Percentiles rank a stretch among this genome's conserved stretches.
These are phyloP conservation scores for Sphenostylis stenocarpa DNA, from an alignment of 306 rosid species.

Conservation along the genomic window DNA sequence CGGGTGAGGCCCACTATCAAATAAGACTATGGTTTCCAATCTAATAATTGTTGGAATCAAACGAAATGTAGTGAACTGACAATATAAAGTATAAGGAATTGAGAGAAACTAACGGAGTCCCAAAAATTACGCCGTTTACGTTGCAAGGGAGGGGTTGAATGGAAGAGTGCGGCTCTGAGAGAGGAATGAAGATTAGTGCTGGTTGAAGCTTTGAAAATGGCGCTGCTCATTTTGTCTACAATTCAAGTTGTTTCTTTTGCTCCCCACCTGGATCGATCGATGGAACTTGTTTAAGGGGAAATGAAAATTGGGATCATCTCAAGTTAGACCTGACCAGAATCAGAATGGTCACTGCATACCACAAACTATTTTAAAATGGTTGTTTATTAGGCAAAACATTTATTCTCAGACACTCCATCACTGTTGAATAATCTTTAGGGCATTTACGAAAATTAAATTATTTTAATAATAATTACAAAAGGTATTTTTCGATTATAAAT, in stretches of 20 bases:
- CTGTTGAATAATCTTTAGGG: background rate
- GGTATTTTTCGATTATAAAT: too few relatives aligned
- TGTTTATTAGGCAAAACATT: background rate
- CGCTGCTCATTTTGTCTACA: conserved; percentile 51
- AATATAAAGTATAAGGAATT: conserved; percentile 2
- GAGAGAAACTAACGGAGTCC: conserved; percentile 57
- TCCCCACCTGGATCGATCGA: background rate
- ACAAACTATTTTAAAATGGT: background rate
- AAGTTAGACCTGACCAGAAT: background rate
- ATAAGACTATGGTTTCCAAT: background rate
- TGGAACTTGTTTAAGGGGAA: background rate
- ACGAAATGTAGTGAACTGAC: background rate
- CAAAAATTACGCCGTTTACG: conserved; percentile 66
- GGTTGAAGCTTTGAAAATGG: conserved; percentile 52
- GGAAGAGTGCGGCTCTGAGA: conserved; percentile 61
- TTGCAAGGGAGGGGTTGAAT: conserved; percentile 66
- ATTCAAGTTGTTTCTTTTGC: background rate
- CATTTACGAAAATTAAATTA: too few relatives aligned
- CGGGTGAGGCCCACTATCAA: background rate
- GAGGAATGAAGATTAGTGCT: conserved; percentile 27
- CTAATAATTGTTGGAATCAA: background rate
- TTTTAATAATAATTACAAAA: too few relatives aligned
- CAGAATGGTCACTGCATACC: background rate
- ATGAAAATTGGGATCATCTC: background rate
- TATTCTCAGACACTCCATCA: background rate